A percentile compares a stretch with the other conserved stretches of the same genome.
Evolutionary conservation across 345 rosid species (phyloP).

Genomic region (Stellera chamaejasme): DNA sequence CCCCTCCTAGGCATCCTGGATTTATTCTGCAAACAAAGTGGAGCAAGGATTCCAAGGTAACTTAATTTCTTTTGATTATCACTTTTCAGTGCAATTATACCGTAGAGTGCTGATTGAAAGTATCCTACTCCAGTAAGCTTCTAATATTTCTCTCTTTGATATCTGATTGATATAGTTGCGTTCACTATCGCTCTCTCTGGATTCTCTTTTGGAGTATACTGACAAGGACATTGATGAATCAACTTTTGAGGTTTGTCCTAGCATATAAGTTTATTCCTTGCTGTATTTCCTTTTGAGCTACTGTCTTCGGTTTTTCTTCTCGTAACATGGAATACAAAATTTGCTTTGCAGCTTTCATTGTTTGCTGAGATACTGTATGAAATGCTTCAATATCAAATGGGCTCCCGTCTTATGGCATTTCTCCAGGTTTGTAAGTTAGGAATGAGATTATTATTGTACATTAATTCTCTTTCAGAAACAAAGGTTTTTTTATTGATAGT

Average conservation of each 20-base stretch:
- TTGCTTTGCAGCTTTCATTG: conserved; percentile 64
- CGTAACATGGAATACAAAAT: conserved; percentile 5
- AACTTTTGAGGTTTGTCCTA: conserved; percentile 70
- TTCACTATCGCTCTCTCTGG: conserved; percentile 76
- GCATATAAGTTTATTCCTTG: conserved; percentile 4
- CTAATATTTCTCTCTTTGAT: neutral
- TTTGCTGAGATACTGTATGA: conserved; percentile 89
- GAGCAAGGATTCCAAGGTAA: conserved; percentile 65
- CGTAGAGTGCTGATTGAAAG: neutral
- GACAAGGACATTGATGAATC: conserved; percentile 87
- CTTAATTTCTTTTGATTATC: conserved; percentile 16
- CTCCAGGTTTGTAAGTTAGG: conserved; percentile 55
- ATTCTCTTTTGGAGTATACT: conserved; percentile 87
- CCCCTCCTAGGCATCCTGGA: conserved; percentile 72
- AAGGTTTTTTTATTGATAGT: neutral
- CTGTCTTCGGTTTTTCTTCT: neutral
- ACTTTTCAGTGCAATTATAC: conserved; percentile 2
- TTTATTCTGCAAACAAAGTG: conserved; percentile 54
- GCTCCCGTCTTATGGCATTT: conserved; percentile 64
- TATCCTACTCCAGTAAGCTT: neutral
- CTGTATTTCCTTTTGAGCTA: neutral
- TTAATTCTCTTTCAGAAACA: conserved; percentile 2
- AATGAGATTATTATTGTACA: neutral
- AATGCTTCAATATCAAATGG: conserved; percentile 97
- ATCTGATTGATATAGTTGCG: conserved; percentile 43